Evolutionary conservation across 2,329 filamentous ascomycete species (phyloP), one percentile per base, ranked within the genome.

Genomic region (Zasmidium citrigriseum): DNA sequence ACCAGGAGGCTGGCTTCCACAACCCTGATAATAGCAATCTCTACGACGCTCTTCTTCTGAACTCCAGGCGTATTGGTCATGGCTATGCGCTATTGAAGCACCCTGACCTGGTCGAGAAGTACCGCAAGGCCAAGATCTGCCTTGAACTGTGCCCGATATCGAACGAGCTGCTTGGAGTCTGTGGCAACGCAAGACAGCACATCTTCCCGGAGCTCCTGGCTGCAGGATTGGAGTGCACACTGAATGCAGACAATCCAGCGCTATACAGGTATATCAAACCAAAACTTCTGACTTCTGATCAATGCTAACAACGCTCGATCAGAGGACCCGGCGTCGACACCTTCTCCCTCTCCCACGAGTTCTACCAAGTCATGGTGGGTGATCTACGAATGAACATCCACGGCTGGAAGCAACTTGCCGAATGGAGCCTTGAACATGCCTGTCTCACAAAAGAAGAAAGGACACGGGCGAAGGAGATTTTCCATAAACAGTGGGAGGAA

Each of bases 91-190:
- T 91, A 3, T 78, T 87, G 14, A 83, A 85, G 57, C 89, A 91
- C 68, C 86, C 86, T 0, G 76, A 83, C 38, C 75, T 91, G n/a
- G 83, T 90, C 73, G 76, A 86, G 62, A 76, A 82, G 51, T 89
- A 90, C 82, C 86, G 83, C 72, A 74, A 79, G 58, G 77, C 78
- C n/a, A 78, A 80, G 10, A 83, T 91, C 29, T 90, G 88, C 64
- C 78, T 92, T n/a, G 89, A 92, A 75, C 76, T 89, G 1, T 91
- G 89, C 65, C 89, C 89, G 0, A 90, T 91, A 51, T 91, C 88
- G 0, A 92, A 91, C 68, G 89, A 92, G 76, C 78, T 91, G 0
- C 75, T 91, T 18, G 88, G 89, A 29, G 79, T 92, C 18, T 89
- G 87, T 52, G 82, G 86, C 9, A 81, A 84, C 47, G 81, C 86